Evolutionary conservation across 1,284 basidiomycete species (phyloP).

Genomic region (Marasmius oreades): DNA sequence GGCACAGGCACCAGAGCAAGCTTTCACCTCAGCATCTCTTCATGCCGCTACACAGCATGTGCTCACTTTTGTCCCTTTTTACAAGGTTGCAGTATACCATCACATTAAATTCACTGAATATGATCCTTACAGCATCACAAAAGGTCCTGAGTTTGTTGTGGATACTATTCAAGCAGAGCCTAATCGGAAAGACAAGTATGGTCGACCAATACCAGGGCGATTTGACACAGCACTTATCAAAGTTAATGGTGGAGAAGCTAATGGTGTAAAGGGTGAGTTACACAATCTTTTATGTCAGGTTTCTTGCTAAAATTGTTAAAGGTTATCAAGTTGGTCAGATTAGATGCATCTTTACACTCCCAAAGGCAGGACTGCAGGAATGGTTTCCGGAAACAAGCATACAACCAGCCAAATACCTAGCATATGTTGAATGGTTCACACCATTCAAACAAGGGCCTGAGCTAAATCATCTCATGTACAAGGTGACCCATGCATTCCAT

Average conservation of each 20-base stretch:
- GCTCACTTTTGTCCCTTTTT: not conserved
- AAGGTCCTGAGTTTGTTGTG: not conserved
- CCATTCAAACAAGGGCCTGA: not conserved
- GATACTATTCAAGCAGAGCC: not conserved
- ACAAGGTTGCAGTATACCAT: not conserved
- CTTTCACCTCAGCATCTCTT: no score
- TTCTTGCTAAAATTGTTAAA: not conserved
- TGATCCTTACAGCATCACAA: not conserved
- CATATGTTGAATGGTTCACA: not conserved
- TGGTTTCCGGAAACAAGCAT: not conserved
- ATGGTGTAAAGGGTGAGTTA: not conserved
- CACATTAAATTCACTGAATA: not conserved
- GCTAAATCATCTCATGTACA: not conserved
- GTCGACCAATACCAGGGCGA: not conserved
- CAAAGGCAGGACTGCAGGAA: not conserved
- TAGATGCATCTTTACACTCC: not conserved
- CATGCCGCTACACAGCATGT: no score
- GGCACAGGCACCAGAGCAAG: no score
- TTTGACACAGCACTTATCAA: not conserved
- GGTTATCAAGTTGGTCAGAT: not conserved
- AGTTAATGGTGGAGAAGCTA: not conserved
- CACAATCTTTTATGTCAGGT: not conserved
- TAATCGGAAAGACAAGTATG: slow-evolving; percentile 9
- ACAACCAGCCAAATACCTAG: not conserved
- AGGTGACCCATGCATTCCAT: not conserved